These are phyloP conservation scores for Epichloe sibirici DNA, from an alignment of 2,329 filamentous ascomycete species.

Conservation along the genomic window DNA sequence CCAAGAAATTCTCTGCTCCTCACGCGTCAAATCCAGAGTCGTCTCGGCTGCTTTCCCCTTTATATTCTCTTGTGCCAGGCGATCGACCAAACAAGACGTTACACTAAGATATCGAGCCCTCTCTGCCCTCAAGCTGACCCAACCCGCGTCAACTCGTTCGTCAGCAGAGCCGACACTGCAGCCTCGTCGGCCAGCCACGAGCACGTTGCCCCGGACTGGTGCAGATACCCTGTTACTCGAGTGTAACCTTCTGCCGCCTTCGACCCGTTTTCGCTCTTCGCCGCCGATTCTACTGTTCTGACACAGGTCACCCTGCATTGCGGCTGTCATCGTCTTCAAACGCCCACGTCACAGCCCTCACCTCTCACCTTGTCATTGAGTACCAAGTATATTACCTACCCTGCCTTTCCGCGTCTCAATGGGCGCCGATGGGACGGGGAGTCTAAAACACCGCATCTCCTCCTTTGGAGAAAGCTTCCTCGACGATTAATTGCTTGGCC, in stretches of 20 bases:
- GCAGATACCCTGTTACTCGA: background rate
- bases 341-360: background rate
- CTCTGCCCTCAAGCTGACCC: conserved; percentile 3
- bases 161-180: background rate
- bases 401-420: background rate
- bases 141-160: conserved; percentile 1
- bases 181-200: conserved; percentile 7
- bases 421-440: conserved; percentile 1
- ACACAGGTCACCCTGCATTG: background rate
- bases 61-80: background rate
- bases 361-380: background rate
- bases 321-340: background rate
- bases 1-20: too few relatives aligned
- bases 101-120: background rate
- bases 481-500: background rate
- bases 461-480: background rate
- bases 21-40: too few relatives aligned
- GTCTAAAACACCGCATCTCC: background rate
- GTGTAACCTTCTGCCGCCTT: background rate
- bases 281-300: background rate
- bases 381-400: background rate
- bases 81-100: background rate
- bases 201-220: background rate
- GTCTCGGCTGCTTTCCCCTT: background rate
- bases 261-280: conserved; percentile 1